phyloP scores from a whole-genome alignment of 75 land plant genomes.

The Adiantum capillusveneris region DNA sequence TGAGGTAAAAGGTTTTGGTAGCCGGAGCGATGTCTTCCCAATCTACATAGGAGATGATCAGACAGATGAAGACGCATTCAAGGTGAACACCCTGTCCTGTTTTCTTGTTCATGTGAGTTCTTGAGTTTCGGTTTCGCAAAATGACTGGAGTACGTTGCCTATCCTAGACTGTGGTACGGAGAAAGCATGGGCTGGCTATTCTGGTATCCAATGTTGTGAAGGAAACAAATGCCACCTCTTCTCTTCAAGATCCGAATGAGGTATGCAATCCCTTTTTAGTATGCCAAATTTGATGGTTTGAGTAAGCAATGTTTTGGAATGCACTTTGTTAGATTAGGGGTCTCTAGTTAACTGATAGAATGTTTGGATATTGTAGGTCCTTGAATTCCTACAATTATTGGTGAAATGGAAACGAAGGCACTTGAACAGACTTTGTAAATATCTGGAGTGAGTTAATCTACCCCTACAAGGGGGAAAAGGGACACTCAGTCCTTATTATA shows the following conservation, averaged over 20 bases:
- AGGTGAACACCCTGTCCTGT: background rate
- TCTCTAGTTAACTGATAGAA: background rate
- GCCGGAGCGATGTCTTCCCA: conserved; percentile 12
- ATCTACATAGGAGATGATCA: conserved; percentile 25
- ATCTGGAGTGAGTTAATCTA: too few relatives aligned
- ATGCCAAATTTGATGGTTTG: background rate
- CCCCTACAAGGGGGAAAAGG: too few relatives aligned
- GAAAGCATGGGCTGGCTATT: conserved; percentile 16
- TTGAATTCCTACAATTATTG: background rate
- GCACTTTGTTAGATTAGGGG: background rate
- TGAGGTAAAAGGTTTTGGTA: conserved; percentile 7
- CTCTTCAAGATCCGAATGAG: conserved; percentile 24
- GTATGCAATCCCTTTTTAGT: conserved; percentile 2
- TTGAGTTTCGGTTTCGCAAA: too few relatives aligned
- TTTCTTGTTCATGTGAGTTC: background rate
- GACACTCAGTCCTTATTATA: too few relatives aligned
- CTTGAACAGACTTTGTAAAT: too few relatives aligned
- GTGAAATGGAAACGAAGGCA: conserved; percentile 6
- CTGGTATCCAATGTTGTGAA: conserved; percentile 22
- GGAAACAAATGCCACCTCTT: conserved; percentile 17
- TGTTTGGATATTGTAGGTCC: background rate
- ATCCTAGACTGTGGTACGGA: conserved; percentile 6
- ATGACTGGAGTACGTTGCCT: too few relatives aligned
- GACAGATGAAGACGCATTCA: conserved; percentile 27
- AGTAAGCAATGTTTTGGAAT: background rate